Evolutionary conservation across 129 eudicot genomes (phyloP), one percentile per base, ranked within the genome.

Genomic region (Flaveria linearis): DNA sequence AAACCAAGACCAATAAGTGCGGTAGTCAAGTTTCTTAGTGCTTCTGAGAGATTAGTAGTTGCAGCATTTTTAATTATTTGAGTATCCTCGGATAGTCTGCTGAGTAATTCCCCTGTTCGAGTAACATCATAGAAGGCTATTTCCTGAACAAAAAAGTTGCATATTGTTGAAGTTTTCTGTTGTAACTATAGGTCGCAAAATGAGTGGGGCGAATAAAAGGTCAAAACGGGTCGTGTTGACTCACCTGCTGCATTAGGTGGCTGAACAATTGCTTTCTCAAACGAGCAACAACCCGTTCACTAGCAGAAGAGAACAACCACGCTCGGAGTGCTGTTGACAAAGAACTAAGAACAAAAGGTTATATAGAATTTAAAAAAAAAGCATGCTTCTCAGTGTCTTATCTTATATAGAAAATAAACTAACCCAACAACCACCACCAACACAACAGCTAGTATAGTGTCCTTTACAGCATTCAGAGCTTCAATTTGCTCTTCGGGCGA

Each of bases 1-100:
- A 95, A 95, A 8, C 92, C 96, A 70, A 95, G 88, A 52, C 98
- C 98, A 49, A 85, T 77, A 49, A 77, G 67, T 47, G 81, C 88
- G 57, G 91, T 87, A 41, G 88, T 74, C 63, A 84, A 62, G 51
- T 85, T 87, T 65, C 88, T 61, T 9, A 87, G 85, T 28, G 91
- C 91, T 73, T 85, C 88, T 0, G 91, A 87, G 68, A 87, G 86
- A 82, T 85, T 87, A 72, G 88, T 85, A 16, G 91, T 87, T 62
- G 91, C 91, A 16, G 88, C 91, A 80, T 87, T 84, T 71, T 87
- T 87, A n/a, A 87, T 87, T 25, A 84, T 87, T 67, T 87, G 91
- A 42, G 91, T 84, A 51, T 87, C 91, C 80, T 87, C 91, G 8
- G 91, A 87, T 63, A 87, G 74, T 80, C 91, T 69, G 68, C 91